Evolutionary conservation across 139 green algal species (phyloP).

Genomic region (Yamagishiella unicocca): DNA sequence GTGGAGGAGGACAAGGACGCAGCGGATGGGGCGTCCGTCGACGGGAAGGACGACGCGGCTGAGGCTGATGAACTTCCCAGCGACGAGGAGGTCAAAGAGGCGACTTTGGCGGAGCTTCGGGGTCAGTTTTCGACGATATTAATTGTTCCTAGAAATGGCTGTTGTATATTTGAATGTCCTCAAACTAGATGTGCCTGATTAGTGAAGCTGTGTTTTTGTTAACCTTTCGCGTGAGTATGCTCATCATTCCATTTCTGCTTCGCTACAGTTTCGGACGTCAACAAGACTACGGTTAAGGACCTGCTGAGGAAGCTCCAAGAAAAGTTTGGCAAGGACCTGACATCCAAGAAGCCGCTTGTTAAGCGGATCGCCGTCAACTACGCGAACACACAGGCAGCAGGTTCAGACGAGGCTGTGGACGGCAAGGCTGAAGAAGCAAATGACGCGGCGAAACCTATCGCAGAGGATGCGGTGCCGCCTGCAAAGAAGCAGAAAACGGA

Average conservation of each 20-base stretch:
- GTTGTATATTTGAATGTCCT: too few relatives aligned
- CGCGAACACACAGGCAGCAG: not conserved
- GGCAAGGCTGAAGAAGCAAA: not conserved
- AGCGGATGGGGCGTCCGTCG: conserved; percentile 20
- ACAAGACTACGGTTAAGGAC: conserved; percentile 26
- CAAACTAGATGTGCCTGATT: too few relatives aligned
- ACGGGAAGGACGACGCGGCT: not conserved
- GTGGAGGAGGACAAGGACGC: conserved; percentile 40
- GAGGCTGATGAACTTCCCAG: conserved; percentile 11
- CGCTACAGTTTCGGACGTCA: conserved; percentile 29
- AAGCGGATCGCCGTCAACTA: conserved; percentile 13
- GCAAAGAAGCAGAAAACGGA: not conserved
- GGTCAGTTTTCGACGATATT: too few relatives aligned
- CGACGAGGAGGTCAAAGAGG: conserved; percentile 25
- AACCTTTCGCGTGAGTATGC: too few relatives aligned
- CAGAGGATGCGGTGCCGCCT: not conserved
- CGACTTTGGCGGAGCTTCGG: conserved; percentile 3
- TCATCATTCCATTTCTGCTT: too few relatives aligned
- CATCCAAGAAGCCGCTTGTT: conserved; percentile 14
- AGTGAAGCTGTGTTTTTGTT: too few relatives aligned
- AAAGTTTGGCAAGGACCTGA: conserved; percentile 41
- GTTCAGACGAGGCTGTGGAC: not conserved
- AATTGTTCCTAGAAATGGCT: too few relatives aligned
- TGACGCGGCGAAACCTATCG: not conserved
- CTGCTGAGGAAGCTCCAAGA: conserved; percentile 16